Conservation (phyloP, 768 basidiomycete genomes). For the Mycena pura region DNA sequence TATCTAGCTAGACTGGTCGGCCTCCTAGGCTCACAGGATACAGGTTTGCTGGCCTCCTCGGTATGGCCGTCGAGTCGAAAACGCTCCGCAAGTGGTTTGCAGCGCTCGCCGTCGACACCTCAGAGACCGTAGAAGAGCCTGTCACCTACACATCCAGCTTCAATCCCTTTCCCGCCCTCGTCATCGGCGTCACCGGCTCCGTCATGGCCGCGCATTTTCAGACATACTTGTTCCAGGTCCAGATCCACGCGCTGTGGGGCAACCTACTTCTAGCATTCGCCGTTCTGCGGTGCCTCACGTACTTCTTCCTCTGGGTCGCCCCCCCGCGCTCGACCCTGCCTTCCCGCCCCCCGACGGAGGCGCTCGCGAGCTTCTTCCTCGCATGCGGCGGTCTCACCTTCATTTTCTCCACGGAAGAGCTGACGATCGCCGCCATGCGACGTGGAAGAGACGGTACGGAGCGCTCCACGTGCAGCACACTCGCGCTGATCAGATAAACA, state of each 20-base stretch:
- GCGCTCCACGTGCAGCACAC: background rate
- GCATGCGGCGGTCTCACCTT: conserved; percentile 90
- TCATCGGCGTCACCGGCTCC: conserved; percentile 91
- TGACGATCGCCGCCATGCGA: conserved; percentile 92
- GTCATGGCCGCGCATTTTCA: conserved; percentile 95
- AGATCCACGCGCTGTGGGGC: conserved; percentile 93
- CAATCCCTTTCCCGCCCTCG: conserved; percentile 92
- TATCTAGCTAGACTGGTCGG: background rate
- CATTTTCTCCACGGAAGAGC: conserved; percentile 88
- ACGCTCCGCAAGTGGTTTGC: conserved; percentile 77
- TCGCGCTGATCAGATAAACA: conserved; percentile 33
- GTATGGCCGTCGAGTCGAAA: conserved; percentile 88
- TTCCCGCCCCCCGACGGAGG: conserved; percentile 93
- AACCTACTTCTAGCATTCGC: conserved; percentile 81
- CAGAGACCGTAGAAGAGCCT: conserved; percentile 65
- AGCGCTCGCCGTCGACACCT: conserved; percentile 51
- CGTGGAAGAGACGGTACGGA: conserved; percentile 80
- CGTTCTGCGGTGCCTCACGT: conserved; percentile 84
- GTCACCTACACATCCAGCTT: conserved; percentile 78
- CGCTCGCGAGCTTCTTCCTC: conserved; percentile 84
- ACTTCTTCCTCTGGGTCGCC: conserved; percentile 91
- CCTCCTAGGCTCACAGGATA: background rate
- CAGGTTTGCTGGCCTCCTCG: conserved; percentile 86
- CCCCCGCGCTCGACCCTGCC: conserved; percentile 88
- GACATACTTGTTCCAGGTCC: conserved; percentile 91